Conservation (phyloP, 2,329 filamentous ascomycete genomes). For the Nigrospora sphaerica region DNA sequence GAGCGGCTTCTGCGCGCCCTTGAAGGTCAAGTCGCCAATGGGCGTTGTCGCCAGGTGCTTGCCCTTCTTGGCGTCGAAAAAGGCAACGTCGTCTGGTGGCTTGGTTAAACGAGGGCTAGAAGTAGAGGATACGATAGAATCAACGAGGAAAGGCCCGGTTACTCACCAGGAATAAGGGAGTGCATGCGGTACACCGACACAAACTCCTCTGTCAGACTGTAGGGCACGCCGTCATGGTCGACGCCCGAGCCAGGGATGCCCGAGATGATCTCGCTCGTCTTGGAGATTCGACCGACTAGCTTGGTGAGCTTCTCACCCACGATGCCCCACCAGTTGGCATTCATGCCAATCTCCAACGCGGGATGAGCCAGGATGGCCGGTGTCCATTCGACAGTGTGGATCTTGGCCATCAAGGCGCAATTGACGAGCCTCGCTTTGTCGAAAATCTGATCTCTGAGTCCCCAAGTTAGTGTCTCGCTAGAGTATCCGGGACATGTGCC, state of each 20-base stretch:
- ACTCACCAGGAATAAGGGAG: slow-evolving; percentile 24
- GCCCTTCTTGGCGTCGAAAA: slow-evolving; percentile 14
- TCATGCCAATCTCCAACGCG: slow-evolving; percentile 32
- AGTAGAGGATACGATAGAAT: not conserved
- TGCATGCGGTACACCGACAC: slow-evolving; percentile 36
- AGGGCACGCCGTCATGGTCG: slow-evolving; percentile 29
- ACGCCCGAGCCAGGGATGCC: slow-evolving; percentile 13
- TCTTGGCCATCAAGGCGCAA: slow-evolving; percentile 40
- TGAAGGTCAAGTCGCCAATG: slow-evolving; percentile 23
- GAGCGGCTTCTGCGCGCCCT: slow-evolving; percentile 23
- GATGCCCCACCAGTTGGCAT: slow-evolving; percentile 38
- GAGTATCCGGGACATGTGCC: not conserved
- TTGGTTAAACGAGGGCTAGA: not conserved
- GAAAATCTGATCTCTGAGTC: slow-evolving; percentile 28
- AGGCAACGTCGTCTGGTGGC: slow-evolving; percentile 14
- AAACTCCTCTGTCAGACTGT: slow-evolving; percentile 35
- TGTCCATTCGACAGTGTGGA: slow-evolving; percentile 42
- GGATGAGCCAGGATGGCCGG: slow-evolving; percentile 38
- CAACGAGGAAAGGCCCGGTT: not conserved
- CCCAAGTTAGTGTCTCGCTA: not conserved
- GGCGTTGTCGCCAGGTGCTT: slow-evolving; percentile 18
- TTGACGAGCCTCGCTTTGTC: slow-evolving; percentile 36
- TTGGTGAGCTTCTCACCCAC: slow-evolving; percentile 32
- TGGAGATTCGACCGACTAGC: slow-evolving; percentile 30
- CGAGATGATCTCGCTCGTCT: slow-evolving; percentile 28